Evolutionary conservation across 805 yeast species (phyloP), one percentile per base, ranked within the genome.

Genomic region (Barnettozyma salicaria): DNA sequence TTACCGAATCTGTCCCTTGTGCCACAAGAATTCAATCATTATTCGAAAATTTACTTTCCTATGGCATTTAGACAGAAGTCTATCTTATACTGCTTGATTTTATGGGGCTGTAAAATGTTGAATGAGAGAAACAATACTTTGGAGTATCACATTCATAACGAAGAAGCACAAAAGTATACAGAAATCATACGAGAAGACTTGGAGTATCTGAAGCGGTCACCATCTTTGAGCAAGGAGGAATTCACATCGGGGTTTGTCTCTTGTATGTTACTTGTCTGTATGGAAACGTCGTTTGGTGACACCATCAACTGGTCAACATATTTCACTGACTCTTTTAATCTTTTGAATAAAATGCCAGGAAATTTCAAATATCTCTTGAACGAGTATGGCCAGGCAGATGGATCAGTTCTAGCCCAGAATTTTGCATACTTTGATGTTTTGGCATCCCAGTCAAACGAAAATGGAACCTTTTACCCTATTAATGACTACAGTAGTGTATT

Each of bases 31-130:
- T 53, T 59, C 19, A 73, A 74, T 53, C 67, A 64, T 43, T 76
- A 68, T 44, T 49, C 65, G 10, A 62, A 63, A 13, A 65, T 69
- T 31, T 66, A 70, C 38, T 47, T 76, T 10, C 63, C 65, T 12
- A 55, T 73, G 48, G 78, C 80, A 0, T 43, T 59, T 20, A 50
- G 49, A 18, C 68, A 68, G 36, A 61, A 60, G 30, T 53, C 71
- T 1, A 67, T 72, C 4, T 52, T 75, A 14, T 62, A 65, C 40
- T 64, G 67, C 1, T 42, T 76, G 8, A 66, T 74, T 4, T 68
- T 74, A 1, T 76, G 80, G 80, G 76, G 80, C 42, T 72, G 70
- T 9, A 58, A 34, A 19, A 27, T 34, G 39, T 7, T 35, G 37
- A 14, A 42, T 38, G 42, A 37, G 19, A 32, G 34, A 24, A 18